Conservation (phyloP, 2,329 filamentous ascomycete genomes). For the Talaromyces sp. region DNA sequence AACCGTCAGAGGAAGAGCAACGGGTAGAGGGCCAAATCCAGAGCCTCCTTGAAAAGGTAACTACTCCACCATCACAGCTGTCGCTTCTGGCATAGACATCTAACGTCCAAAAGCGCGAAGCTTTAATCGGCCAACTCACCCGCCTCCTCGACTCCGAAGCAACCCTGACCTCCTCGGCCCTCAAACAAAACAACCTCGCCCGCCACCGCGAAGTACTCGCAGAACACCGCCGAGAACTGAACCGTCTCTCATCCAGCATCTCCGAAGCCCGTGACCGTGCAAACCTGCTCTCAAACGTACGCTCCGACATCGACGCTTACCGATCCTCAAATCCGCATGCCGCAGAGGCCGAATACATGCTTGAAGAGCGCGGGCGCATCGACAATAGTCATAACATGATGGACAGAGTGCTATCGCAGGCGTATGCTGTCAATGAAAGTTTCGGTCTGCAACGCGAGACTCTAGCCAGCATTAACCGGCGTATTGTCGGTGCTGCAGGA, state of each 20-base stretch:
- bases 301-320: constrained; percentile 88
- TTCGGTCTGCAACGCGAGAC: constrained; percentile 86
- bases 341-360: constrained; percentile 94
- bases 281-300: constrained; percentile 86
- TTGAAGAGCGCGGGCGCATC: constrained; percentile 78
- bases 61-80: background rate
- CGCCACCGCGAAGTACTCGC: constrained; percentile 86
- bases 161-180: constrained; percentile 76
- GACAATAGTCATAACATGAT: constrained; percentile 87
- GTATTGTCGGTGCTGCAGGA: constrained; percentile 84
- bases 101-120: constrained; percentile 62
- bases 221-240: constrained; percentile 80
- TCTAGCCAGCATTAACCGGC: constrained; percentile 79
- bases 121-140: constrained; percentile 73
- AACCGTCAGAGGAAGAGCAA: constrained; percentile 80
- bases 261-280: constrained; percentile 76
- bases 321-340: constrained; percentile 74
- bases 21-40: constrained; percentile 76
- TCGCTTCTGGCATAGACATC: constrained; percentile 10
- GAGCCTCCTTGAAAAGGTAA: constrained; percentile 78
- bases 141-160: constrained; percentile 93
- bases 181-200: constrained; percentile 95
- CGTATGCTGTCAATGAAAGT: constrained; percentile 92
- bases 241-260: constrained; percentile 69
- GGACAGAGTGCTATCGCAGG: constrained; percentile 87